Evolutionary conservation across 805 yeast species (phyloP), one percentile per base, ranked within the genome.

Genomic region (Candida vaughaniae): DNA sequence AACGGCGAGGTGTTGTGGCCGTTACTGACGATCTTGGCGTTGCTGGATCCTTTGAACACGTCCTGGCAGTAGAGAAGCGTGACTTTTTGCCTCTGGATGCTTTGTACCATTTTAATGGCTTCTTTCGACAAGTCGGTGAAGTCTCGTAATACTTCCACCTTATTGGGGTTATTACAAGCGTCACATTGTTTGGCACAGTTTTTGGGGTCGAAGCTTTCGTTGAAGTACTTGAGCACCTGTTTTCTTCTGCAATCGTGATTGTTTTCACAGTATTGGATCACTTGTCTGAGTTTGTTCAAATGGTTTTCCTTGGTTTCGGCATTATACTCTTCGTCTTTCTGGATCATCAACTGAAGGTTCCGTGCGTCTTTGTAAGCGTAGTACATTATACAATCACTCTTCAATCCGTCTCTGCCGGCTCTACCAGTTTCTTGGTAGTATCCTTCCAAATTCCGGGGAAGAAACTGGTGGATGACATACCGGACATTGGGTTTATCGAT

Each of bases 341-440:
- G 80, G 29, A 93, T 89, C 78, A 88, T 75, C 12, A 79, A 69
- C 57, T 84, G 89, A 30, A 93, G 62, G 19, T 78, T 66, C 39
- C 89, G 67, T 0, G 91, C 95, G 62, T 91, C 99, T 42, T 75
- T 75, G 62, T 82, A 83, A 8, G 81, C 75, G 58, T 84, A 93
- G 50, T 77, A 91, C 75, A 91, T 73, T 10, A 88, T 74, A 62
- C 98, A 93, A 39, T 80, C 82, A 1, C 95, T 84, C 29, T 69
- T 77, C 6, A 75, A 64, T 0, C 99, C 98, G 64, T 93, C 99
- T 64, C 99, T 77, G 4, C 99, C 99, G 3, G 98, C 99, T 61
- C 99, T 79, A 6, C 99, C 99, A 1, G 98, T 90, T 58, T 93
- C 99, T 60, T 93, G 99, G 53, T 93, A 93, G 58, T 93, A 93